These are phyloP conservation scores for Lachancea sp. DNA, from an alignment of 805 yeast genomes.

Conservation along the genomic window DNA sequence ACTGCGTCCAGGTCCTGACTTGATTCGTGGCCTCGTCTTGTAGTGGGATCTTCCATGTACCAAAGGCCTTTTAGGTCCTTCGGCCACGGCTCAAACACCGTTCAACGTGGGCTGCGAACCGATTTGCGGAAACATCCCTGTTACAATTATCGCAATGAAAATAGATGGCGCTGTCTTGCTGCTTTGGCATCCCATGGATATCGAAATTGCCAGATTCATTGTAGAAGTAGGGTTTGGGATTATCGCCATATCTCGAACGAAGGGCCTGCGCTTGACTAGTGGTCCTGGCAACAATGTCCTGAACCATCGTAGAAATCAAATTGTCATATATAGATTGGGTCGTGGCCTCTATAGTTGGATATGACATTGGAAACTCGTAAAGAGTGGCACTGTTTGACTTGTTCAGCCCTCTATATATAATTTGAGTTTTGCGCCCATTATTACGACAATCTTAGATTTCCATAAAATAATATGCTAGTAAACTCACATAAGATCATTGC, in stretches of 20 bases:
- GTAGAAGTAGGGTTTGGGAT: slow-evolving; percentile 20
- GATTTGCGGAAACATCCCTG: slow-evolving; percentile 79
- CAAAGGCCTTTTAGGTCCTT: slow-evolving; percentile 30
- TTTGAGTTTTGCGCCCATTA: too few species aligned
- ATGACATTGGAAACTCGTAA: not conserved
- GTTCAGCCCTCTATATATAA: not conserved
- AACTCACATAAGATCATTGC: too few species aligned
- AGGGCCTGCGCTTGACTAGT: slow-evolving; percentile 21
- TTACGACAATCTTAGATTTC: too few species aligned
- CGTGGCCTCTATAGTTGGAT: slow-evolving; percentile 19
- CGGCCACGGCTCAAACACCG: slow-evolving; percentile 77
- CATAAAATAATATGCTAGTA: too few species aligned
- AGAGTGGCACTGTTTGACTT: not conserved
- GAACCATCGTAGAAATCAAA: slow-evolving; percentile 26
- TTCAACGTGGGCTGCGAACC: slow-evolving; percentile 91
- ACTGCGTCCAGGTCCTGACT: too few species aligned
- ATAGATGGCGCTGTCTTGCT: slow-evolving; percentile 39
- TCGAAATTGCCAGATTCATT: slow-evolving; percentile 27
- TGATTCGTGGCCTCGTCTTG: too few species aligned
- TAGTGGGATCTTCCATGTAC: too few species aligned
- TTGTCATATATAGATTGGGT: slow-evolving; percentile 23
- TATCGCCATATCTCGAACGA: slow-evolving; percentile 20
- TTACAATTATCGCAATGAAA: slow-evolving; percentile 77
- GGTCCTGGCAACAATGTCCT: slow-evolving; percentile 30
- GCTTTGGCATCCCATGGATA: slow-evolving; percentile 27